These are phyloP conservation scores for Coprinopsis sp. DNA, from an alignment of 768 basidiomycete genomes.

Conservation along the genomic window DNA sequence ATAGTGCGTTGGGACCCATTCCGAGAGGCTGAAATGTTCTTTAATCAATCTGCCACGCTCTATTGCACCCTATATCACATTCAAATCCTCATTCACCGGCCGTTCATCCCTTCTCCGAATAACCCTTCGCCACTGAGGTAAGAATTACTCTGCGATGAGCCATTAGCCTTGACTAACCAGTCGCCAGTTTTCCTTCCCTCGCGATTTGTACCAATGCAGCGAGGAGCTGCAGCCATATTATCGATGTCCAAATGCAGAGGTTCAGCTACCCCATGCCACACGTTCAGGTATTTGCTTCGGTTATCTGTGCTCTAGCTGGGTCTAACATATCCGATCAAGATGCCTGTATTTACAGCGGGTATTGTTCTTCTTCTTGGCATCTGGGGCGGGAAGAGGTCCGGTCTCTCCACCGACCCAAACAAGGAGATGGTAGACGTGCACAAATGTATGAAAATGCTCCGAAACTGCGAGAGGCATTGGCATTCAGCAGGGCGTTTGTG, in stretches of 20 bases:
- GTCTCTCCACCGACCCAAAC: constrained; percentile 42
- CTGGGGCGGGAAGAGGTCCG: constrained; percentile 56
- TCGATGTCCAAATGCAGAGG: constrained; percentile 51
- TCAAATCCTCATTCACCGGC: constrained; percentile 73
- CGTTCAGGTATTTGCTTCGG: constrained; percentile 26
- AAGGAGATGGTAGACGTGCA: constrained; percentile 63
- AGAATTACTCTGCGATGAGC: no score
- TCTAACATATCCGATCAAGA: constrained; percentile 20
- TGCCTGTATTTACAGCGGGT: constrained; percentile 39
- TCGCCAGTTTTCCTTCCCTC: constrained; percentile 61
- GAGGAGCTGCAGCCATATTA: constrained; percentile 73
- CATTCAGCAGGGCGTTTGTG: constrained; percentile 42
- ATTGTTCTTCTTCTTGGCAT: constrained; percentile 64
- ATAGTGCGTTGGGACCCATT: constrained; percentile 53
- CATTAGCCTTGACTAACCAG: no score
- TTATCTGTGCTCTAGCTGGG: background rate
- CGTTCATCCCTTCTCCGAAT: constrained; percentile 63
- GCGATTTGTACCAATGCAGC: constrained; percentile 80
- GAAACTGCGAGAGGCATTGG: constrained; percentile 38
- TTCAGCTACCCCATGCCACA: constrained; percentile 26
- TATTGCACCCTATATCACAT: constrained; percentile 49
- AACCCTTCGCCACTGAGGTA: constrained; percentile 42
- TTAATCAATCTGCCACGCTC: constrained; percentile 61
- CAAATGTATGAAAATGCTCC: constrained; percentile 55
- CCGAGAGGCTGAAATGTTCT: constrained; percentile 37